Base-by-base conservation (phyloP, 768 basidiomycete genomes). In the Boletus fagicola region DNA sequence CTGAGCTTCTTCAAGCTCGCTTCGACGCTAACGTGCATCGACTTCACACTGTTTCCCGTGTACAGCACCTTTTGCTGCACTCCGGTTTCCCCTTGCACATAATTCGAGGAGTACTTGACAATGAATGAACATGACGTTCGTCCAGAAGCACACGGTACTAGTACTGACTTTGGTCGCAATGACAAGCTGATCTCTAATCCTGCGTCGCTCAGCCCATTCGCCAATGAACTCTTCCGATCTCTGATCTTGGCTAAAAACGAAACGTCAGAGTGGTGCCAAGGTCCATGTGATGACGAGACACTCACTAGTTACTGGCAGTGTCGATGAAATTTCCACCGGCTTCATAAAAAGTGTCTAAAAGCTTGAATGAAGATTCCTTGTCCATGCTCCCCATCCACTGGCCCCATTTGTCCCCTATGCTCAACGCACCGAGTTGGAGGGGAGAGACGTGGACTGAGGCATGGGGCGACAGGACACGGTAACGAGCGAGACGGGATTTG, bases 271-370 rank as follows among this genome's bases (percentile, higher is more conserved):
- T 10, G 20, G 11, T 5, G 18, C 22, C 15, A 30, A 31, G 9
- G 9, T 7, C 1, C 1, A n/a, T n/a, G 13, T 12, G 3, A 16
- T 20, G 45, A 10, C 26, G 15, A 24, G 7, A 42, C 26, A 46
- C 72, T 62, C 43, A 70, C 76, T 81, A 81, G 65, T 69, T 72
- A 57, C 78, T 80, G 8, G 81, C 73, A 0, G 79, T 80, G 56
- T 80, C 79, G 57, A 81, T 78, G 48, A 79, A 78, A 62, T 81
- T 80, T 10, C 81, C 80, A 4, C 80, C 80, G 0, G 72, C 67
- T 24, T 79, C 75, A 33, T 63, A 74, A 54, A 68, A 80, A 0
- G 77, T 69, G 48, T 83, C 79, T 4, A 82, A 68, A 11, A 83
- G 72, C 67, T 78, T 73, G 70, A 80, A 80, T 15, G 75, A 71